Evolutionary conservation across 2,329 filamentous ascomycete species (phyloP), one percentile per base, ranked within the genome.

Genomic region (Nemania serpens): DNA sequence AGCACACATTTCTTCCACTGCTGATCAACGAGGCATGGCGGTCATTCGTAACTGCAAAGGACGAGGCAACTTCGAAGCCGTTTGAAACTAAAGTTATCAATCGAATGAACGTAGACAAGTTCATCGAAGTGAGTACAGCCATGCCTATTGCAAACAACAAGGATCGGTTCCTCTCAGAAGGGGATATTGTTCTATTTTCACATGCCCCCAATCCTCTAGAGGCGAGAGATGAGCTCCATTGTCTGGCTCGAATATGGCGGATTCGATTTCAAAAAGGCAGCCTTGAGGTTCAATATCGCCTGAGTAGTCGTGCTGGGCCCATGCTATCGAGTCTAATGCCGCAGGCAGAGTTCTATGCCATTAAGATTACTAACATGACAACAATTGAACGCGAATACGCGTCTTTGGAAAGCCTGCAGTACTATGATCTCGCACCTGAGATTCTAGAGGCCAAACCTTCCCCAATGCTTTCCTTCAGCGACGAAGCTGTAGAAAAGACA

Each of bases 371-470:
- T 55, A 97, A 94, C 62, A 90, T 99, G 80, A 96, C 90, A 1
- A 95, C 95, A 0, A 88, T 98, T 53, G 94, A 99, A 78, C 89
- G 95, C 74, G 95, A 99, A 76, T 99, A 93, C 74, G 95, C 93
- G 58, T 92, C 95, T 0, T 78, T 99, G 33, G 90, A 93, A 77
- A 94, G 91, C 70, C 77, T 99, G 65, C 90, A 96, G 74, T 98
- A 96, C 75, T 99, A 98, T 70, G 95, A 99, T 75, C 82, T 99
- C 18, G 96, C 94, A 79, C 90, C 94, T 59, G 95, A 99, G 76
- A 91, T 99, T 58, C 81, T 96, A 49, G 88, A 88, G 69, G 95
- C 93, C 2, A 91, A 93, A 71, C 95, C 96, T 1, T 97, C 94
- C 6, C 93, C 92, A 1, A 86, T 97, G 68, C 84, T 97, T 54